A percentile compares a stretch with the other conserved stretches of the same genome.
Evolutionary conservation across 2,329 filamentous ascomycete genomes (phyloP).

Genomic region (Trichoderma polysporum): DNA sequence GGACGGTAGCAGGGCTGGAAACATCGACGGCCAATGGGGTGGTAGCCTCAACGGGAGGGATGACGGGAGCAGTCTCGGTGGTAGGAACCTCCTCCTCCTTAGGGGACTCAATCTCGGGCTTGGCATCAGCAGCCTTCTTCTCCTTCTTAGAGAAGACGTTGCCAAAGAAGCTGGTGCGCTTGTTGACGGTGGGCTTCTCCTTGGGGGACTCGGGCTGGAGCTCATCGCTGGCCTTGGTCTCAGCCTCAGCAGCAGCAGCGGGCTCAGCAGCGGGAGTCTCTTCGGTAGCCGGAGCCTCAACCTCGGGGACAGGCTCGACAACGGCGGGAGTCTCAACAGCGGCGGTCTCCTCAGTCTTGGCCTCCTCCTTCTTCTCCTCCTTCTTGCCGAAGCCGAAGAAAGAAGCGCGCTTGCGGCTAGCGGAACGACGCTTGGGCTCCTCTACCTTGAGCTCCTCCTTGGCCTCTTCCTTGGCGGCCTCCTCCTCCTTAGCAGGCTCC

Average conservation of each 20-base stretch:
- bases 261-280: slow-evolving; percentile 36
- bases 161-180: slow-evolving; percentile 59
- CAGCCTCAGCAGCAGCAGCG: slow-evolving; percentile 30
- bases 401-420: slow-evolving; percentile 64
- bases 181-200: slow-evolving; percentile 51
- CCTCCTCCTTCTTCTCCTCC: slow-evolving; percentile 45
- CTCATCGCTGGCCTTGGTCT: slow-evolving; percentile 37
- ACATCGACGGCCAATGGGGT: slow-evolving; percentile 58
- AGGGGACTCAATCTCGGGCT: slow-evolving; percentile 42
- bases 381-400: slow-evolving; percentile 64
- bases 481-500: slow-evolving; percentile 40
- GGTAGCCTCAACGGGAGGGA: slow-evolving; percentile 58
- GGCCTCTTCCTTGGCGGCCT: slow-evolving; percentile 36
- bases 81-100: slow-evolving; percentile 47
- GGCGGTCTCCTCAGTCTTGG: slow-evolving; percentile 34
- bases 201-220: slow-evolving; percentile 44
- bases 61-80: slow-evolving; percentile 56
- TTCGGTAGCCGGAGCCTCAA: slow-evolving; percentile 37
- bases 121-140: slow-evolving; percentile 57
- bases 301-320: slow-evolving; percentile 38
- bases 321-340: slow-evolving; percentile 37
- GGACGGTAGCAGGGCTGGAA: slow-evolving; percentile 46
- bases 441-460: slow-evolving; percentile 55
- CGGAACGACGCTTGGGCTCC: slow-evolving; percentile 59
- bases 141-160: slow-evolving; percentile 53